Base-by-base conservation (phyloP, 2,329 filamentous ascomycete genomes). In the Beauveria australis region DNA sequence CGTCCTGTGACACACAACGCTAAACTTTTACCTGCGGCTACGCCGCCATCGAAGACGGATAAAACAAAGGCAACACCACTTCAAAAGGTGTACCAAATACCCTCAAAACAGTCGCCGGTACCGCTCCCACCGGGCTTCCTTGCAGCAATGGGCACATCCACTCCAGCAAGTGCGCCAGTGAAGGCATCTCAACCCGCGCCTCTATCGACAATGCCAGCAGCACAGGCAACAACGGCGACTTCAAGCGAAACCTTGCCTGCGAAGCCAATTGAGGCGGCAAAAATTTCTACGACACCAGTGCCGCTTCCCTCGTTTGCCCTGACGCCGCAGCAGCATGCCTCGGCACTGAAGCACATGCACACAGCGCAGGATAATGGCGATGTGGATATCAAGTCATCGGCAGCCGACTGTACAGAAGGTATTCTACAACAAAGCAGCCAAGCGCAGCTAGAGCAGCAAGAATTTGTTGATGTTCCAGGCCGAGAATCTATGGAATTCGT, bases 401-500 rank as follows among this genome's bases (percentile, higher is more conserved):
- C 19, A 12, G 3, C 14, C 3, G 14, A 16, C 14, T 10, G 28
- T 14, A 8, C 37, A 19, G 28, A 16, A 10, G n/a, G 44, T 18
- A 5, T 3, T 3, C 14, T 47, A 26, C 41, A 28, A 19, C 6
- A 41, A 33, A 2, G 12, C 41, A 62, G 65, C 8, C 62, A 64
- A 48, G 61, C 64, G 37, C 53, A 61, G 2, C 62, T 64, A 28
- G 63, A 64, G 37, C 62, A 61, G 12, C 72, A 73, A 41, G 73
- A 72, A 18, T 74, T 78, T 54, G 69, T 75, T 2, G 76, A 78
- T 59, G 74, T 77, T 24, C 74, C 77, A 9, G 74, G 73, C 12
- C 66, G 70, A 53, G 77, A 78, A 65, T 78, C 76, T n/a, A 75
- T 76, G 71, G 71, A 77, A 28, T 73, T 83, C 46, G 75, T 83